A percentile compares a stretch with the other conserved stretches of the same genome.
Evolutionary conservation across 129 eudicot genomes (phyloP).

Genomic region (Escallonia herrerae): DNA sequence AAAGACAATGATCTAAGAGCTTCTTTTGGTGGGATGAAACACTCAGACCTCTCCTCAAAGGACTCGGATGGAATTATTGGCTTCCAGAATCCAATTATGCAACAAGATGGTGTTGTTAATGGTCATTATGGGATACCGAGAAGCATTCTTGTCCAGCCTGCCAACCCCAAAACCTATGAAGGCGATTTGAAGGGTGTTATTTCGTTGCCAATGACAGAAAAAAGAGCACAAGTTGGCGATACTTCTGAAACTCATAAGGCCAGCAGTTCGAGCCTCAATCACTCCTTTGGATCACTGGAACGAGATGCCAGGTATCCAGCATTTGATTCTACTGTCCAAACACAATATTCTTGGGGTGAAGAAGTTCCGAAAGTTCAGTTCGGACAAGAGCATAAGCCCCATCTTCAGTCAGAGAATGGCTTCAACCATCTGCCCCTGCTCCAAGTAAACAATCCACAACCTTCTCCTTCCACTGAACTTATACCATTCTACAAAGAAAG

Average conservation of each 20-base stretch:
- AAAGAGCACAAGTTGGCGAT: constrained; percentile 36
- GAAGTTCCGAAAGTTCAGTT: constrained; percentile 34
- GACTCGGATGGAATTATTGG: constrained; percentile 31
- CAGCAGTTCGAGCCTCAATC: constrained; percentile 31
- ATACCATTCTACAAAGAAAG: constrained; percentile 34
- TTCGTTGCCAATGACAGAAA: constrained; percentile 32
- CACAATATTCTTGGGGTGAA: constrained; percentile 41
- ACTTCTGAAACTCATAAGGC: constrained; percentile 31
- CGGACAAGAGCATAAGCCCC: constrained; percentile 41
- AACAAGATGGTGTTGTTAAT: constrained; percentile 29
- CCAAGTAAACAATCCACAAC: constrained; percentile 20
- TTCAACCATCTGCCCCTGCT: constrained; percentile 26
- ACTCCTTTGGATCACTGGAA: constrained; percentile 31
- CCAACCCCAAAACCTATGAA: constrained; percentile 27
- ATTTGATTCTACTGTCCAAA: constrained; percentile 29
- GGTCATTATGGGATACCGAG: constrained; percentile 22
- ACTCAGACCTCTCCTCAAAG: constrained; percentile 39
- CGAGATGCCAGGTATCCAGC: constrained; percentile 22
- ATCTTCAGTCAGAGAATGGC: constrained; percentile 25
- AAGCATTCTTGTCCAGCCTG: constrained; percentile 25
- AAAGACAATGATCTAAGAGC: constrained; percentile 61
- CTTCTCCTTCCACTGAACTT: constrained; percentile 20
- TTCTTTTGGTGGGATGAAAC: constrained; percentile 43
- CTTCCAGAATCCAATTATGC: constrained; percentile 27
- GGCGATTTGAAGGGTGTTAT: constrained; percentile 22